phyloP scores from a whole-genome alignment of 345 rosid genomes.

The Aegle marmelos region DNA sequence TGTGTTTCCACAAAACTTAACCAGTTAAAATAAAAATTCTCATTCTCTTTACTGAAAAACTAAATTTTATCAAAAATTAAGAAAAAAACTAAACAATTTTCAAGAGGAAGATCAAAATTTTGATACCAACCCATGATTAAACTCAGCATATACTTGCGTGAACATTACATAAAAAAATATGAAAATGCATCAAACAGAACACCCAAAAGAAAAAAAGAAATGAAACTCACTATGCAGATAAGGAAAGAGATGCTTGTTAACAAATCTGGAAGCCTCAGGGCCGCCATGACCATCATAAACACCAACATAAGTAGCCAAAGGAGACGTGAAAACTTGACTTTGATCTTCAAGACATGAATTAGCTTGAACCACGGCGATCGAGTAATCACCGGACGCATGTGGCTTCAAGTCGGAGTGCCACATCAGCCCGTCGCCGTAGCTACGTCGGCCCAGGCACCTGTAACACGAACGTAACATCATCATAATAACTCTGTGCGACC shows the following conservation, averaged over 20 bases:
- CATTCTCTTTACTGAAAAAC: background rate
- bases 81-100: background rate
- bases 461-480: constrained; percentile 60
- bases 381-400: constrained; percentile 83
- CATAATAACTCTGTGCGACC: background rate
- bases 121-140: background rate
- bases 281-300: constrained; percentile 98
- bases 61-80: background rate
- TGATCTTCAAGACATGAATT: constrained; percentile 84
- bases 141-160: background rate
- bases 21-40: too few relatives aligned
- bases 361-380: constrained; percentile 95
- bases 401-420: constrained; percentile 87
- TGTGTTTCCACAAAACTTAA: too few relatives aligned
- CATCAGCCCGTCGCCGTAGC: constrained; percentile 56
- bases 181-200: background rate
- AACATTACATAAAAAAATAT: background rate
- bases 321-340: constrained; percentile 77
- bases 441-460: constrained; percentile 64
- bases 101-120: background rate
- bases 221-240: constrained; percentile 60
- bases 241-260: constrained; percentile 78
- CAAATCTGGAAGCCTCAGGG: constrained; percentile 93
- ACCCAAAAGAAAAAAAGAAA: background rate
- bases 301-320: constrained; percentile 80